Evolutionary conservation across 2,329 filamentous ascomycete species (phyloP).

Genomic region (Nemania sp.): DNA sequence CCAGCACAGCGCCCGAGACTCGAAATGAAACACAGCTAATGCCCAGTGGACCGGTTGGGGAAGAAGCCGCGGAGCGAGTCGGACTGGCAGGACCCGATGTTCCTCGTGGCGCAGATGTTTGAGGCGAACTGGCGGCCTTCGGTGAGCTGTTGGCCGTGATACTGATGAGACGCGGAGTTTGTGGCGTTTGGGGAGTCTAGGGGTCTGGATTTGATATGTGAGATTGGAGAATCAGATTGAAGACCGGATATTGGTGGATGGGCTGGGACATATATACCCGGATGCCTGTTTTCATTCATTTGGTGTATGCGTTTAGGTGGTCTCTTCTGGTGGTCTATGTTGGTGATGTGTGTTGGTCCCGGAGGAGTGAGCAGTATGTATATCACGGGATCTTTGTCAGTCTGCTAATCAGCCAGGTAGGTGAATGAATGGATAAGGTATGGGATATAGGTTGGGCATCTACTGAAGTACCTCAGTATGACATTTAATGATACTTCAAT

Average conservation of each 20-base stretch:
- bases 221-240: not conserved
- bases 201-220: not conserved
- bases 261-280: not conserved
- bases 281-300: not conserved
- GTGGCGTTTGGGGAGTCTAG: not conserved
- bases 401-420: not conserved
- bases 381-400: not conserved
- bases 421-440: too few species aligned
- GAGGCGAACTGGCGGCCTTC: constrained; percentile 46
- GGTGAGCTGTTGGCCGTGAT: constrained; percentile 27
- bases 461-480: too few species aligned
- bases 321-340: too few species aligned
- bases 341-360: not conserved
- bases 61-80: constrained; percentile 7
- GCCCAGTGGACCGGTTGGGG: not conserved
- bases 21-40: not conserved
- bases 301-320: not conserved
- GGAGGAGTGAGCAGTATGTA: not conserved
- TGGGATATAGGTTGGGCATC: too few species aligned
- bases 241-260: not conserved
- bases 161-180: not conserved
- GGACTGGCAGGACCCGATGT: constrained; percentile 45
- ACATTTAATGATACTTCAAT: too few species aligned
- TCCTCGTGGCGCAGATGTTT: constrained; percentile 54
- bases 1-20: not conserved